Conservation (phyloP, 2,329 filamentous ascomycete genomes). For the Sporothrix inflata region DNA sequence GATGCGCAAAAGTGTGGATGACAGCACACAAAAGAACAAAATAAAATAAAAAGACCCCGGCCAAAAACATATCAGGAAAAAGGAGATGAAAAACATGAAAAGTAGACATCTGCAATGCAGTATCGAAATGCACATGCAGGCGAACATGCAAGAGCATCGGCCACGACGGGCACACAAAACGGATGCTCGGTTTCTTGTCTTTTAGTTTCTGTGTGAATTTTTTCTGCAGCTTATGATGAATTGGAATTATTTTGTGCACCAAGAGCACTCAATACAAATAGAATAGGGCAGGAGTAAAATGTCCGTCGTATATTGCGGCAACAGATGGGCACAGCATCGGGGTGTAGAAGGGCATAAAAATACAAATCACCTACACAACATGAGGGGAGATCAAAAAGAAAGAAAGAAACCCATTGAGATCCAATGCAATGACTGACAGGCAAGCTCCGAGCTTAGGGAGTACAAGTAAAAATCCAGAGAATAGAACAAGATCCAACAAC, state of each 20-base stretch:
- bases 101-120: neutral
- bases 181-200: constrained; percentile 1
- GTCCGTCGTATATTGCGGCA: constrained; percentile 11
- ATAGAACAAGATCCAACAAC: neutral
- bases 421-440: neutral
- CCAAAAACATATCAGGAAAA: neutral
- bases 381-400: neutral
- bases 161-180: constrained; percentile 10
- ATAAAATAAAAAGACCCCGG: neutral
- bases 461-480: neutral
- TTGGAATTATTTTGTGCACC: neutral
- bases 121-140: neutral
- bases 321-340: neutral
- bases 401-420: neutral
- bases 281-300: neutral
- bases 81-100: neutral
- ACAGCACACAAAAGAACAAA: neutral
- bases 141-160: neutral
- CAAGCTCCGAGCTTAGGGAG: neutral
- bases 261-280: neutral
- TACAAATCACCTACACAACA: neutral
- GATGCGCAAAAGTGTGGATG: neutral
- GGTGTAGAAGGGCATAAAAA: neutral
- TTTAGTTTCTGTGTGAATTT: neutral
- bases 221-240: neutral